Percentiles rank a stretch among this genome's conserved stretches.
phyloP scores from a whole-genome alignment of 2,329 filamentous ascomycete species.

The Microcera coccophila region DNA sequence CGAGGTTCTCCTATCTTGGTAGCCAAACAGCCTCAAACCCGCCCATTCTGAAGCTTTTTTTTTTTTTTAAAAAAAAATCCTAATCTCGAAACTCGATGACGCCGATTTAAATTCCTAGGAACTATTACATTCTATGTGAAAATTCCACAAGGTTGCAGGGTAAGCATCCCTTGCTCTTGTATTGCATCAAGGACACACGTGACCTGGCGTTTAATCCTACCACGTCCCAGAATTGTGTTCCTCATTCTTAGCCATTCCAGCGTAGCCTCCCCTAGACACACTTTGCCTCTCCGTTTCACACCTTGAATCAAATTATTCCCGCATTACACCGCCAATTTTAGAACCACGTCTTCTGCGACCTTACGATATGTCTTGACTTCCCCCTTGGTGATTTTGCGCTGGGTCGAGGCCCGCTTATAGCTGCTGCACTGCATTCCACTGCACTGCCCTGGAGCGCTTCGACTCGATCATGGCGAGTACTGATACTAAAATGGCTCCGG shows the following conservation, averaged over 20 bases:
- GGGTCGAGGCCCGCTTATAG: constrained; percentile 3
- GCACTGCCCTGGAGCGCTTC: neutral
- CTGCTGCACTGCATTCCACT: neutral
- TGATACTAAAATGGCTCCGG: constrained; percentile 18
- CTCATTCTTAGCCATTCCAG: constrained; percentile 6
- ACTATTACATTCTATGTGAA: too few relatives aligned
- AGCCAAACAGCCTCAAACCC: constrained; percentile 13
- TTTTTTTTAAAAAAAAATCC: constrained; percentile 16
- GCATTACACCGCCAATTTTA: too few relatives aligned
- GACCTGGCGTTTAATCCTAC: constrained; percentile 23
- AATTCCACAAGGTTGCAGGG: neutral
- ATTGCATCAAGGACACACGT: constrained; percentile 12
- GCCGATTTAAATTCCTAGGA: constrained; percentile 18
- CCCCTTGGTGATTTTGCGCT: constrained; percentile 8
- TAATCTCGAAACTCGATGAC: constrained; percentile 27
- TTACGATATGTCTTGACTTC: constrained; percentile 17
- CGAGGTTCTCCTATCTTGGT: constrained; percentile 39
- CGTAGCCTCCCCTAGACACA: neutral
- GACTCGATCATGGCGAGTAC: constrained; percentile 25
- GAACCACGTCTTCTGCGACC: neutral
- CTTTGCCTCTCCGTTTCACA: neutral
- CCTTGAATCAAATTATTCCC: neutral
- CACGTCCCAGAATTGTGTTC: constrained; percentile 12
- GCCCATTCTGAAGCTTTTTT: neutral
- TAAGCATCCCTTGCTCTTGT: neutral